phyloP scores from a whole-genome alignment of 2,329 filamentous ascomycete genomes.

The Cercospora sojina region DNA sequence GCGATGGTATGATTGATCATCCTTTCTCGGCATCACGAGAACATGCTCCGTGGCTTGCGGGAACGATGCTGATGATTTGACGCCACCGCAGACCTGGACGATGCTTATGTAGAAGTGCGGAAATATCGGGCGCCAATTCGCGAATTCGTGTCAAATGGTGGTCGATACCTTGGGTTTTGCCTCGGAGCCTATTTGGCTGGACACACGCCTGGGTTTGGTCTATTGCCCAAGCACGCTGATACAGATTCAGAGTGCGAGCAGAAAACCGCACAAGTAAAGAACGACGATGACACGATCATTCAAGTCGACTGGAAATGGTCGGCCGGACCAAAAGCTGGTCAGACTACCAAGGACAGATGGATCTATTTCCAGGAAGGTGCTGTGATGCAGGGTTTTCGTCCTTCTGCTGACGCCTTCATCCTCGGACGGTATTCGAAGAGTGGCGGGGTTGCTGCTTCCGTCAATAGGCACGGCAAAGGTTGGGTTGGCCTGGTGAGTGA shows the following conservation, averaged over 20 bases:
- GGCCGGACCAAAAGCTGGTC: conserved; percentile 16
- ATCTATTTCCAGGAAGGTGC: conserved; percentile 30
- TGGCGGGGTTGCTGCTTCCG: conserved; percentile 22
- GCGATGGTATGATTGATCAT: conserved; percentile 19
- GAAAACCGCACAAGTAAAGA: conserved; percentile 19
- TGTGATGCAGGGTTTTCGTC: conserved; percentile 13
- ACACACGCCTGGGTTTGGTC: conserved; percentile 21
- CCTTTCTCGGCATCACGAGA: background rate
- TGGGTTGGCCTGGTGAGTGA: conserved; percentile 22
- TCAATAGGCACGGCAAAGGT: conserved; percentile 24
- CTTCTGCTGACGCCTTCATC: conserved; percentile 18
- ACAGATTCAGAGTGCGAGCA: conserved; percentile 18
- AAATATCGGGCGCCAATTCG: conserved; percentile 17
- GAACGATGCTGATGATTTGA: background rate
- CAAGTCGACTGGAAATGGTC: conserved; percentile 29
- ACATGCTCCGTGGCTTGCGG: background rate
- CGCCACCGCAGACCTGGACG: conserved; percentile 16
- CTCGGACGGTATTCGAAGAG: conserved; percentile 27
- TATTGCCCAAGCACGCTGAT: conserved; percentile 20
- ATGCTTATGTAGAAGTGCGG: conserved; percentile 22
- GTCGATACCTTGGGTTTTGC: conserved; percentile 29
- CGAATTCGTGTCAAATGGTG: conserved; percentile 25
- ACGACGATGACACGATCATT: conserved; percentile 25
- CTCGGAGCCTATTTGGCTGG: conserved; percentile 28
- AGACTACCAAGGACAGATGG: conserved; percentile 23